Conservation (phyloP, 352 stramenopile genomes). For the Globisporangium sylvaticum region DNA sequence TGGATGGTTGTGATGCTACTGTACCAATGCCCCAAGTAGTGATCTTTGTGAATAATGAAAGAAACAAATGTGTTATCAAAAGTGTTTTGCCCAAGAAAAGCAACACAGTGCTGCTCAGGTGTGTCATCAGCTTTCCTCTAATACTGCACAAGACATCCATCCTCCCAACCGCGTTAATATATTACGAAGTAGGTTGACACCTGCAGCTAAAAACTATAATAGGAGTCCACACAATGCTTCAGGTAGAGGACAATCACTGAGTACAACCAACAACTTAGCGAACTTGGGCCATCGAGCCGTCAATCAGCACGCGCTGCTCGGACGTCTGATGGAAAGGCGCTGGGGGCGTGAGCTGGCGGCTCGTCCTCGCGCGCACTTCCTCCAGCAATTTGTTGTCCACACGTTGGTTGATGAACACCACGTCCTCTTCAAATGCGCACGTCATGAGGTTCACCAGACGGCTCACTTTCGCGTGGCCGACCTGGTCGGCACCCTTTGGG, state of each 20-base stretch:
- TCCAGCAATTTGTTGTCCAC: slow-evolving; percentile 10
- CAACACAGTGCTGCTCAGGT: not conserved
- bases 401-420: slow-evolving; percentile 4
- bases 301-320: not conserved
- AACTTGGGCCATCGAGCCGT: not conserved
- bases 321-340: not conserved
- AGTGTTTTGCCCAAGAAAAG: not conserved
- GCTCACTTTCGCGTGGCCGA: not conserved
- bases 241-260: too few relatives aligned
- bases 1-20: not conserved
- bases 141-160: not conserved
- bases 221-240: not conserved
- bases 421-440: slow-evolving; percentile 10
- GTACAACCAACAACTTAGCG: not conserved
- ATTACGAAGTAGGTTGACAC: not conserved
- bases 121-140: not conserved
- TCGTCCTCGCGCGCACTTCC: not conserved
- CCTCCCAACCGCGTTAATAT: not conserved
- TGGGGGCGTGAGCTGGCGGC: not conserved
- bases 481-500: not conserved
- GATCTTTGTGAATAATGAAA: not conserved
- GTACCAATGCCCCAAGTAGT: not conserved
- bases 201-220: too few relatives aligned
- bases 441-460: slow-evolving; percentile 12
- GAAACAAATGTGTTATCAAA: not conserved